Base-by-base conservation (phyloP, 768 basidiomycete genomes). In the Lentinula boryana region DNA sequence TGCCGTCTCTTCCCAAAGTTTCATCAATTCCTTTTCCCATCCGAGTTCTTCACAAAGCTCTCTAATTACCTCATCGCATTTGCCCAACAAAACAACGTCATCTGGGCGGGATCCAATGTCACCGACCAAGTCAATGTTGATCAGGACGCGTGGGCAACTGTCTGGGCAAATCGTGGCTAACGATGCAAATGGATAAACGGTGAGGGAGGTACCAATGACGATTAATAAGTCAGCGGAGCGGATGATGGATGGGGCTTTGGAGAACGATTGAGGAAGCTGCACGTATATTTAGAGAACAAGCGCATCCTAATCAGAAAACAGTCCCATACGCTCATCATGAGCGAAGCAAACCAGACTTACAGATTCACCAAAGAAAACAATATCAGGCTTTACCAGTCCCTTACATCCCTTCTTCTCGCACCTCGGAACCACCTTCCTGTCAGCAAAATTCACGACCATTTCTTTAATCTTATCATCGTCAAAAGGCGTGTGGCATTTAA, bases 371-470 rank as follows among this genome's bases (percentile, higher is more conserved):
- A 96, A 95, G 74, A 96, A 95, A 12, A 96, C 91, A 46, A 96
- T 96, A 67, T 96, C 91, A n/a, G 93, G 93, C 71, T 95, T 94
- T 15, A 95, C 86, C 41, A 92, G 76, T 0, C 92, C 93, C 1
- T 74, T 76, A 64, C 93, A 94, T 21, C 66, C 59, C 36, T 77
- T 68, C 4, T 60, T 61, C 32, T 70, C 70, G 69, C 96, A 98
- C 52, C 74, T 79, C 5, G 94, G 86, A 13, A 91, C 84, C 62
- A 82, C 71, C 44, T 85, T 85, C n/a, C 74, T 70, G 16, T 50
- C 31, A 4, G 58, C 31, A 31, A 51, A 60, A 15, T 52, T 51
- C 60, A 80, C 70, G 35, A 96, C 81, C 5, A 81, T 78, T 13
- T 76, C 71, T 69, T 81, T 83, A 79, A 98, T 93, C 68, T 84